phyloP scores from a whole-genome alignment of 2,329 filamentous ascomycete species.

The Aulographum hederae region DNA sequence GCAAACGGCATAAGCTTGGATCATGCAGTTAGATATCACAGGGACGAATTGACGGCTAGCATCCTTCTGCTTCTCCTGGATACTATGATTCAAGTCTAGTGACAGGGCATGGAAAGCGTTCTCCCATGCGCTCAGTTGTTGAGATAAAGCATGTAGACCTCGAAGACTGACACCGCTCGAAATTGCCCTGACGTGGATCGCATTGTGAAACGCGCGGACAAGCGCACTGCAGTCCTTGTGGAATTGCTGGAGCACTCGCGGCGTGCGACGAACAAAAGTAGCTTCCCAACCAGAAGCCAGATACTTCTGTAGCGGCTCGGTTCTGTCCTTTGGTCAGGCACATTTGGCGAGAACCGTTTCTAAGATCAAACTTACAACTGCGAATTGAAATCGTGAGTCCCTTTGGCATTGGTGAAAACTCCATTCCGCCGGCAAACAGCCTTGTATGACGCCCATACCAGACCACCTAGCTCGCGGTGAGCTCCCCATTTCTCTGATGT shows the following conservation, averaged over 20 bases:
- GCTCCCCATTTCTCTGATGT: constrained; percentile 19
- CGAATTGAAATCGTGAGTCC: constrained; percentile 22
- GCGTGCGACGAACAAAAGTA: constrained; percentile 24
- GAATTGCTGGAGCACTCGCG: constrained; percentile 20
- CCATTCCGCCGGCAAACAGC: constrained; percentile 35
- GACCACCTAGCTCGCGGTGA: constrained; percentile 24
- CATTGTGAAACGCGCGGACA: constrained; percentile 22
- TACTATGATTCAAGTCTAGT: constrained; percentile 12
- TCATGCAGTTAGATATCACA: constrained; percentile 27
- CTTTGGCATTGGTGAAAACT: constrained; percentile 21
- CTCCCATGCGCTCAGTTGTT: constrained; percentile 24
- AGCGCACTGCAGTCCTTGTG: constrained; percentile 13
- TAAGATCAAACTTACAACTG: constrained; percentile 12
- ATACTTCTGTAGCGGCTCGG: constrained; percentile 19
- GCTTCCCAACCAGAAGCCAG: constrained; percentile 25
- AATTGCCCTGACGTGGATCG: constrained; percentile 20
- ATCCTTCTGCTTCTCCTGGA: constrained; percentile 30
- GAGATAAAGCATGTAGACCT: constrained; percentile 20
- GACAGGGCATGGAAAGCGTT: constrained; percentile 21
- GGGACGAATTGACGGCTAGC: constrained; percentile 36
- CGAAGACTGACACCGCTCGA: constrained; percentile 21
- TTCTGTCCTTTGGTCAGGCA: constrained; percentile 7
- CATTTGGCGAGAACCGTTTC: no score
- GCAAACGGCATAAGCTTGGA: constrained; percentile 26
- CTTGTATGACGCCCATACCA: constrained; percentile 35